phyloP scores from a whole-genome alignment of 2,329 filamentous ascomycete genomes.

The Beauveria sp. region DNA sequence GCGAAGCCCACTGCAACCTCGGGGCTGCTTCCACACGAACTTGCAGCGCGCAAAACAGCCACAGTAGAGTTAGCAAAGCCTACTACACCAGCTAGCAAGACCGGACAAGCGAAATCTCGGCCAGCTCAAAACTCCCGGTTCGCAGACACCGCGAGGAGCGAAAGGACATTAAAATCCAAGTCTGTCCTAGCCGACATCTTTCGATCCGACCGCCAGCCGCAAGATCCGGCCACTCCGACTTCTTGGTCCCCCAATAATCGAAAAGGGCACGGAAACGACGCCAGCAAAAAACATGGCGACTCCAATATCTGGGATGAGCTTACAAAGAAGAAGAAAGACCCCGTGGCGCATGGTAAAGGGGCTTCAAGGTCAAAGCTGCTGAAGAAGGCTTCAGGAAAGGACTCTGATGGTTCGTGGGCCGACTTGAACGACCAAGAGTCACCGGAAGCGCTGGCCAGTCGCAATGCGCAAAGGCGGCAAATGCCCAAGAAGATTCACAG shows the following conservation, averaged over 20 bases:
- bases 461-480: background rate
- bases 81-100: constrained; percentile 10
- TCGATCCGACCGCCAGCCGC: constrained; percentile 8
- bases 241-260: constrained; percentile 1
- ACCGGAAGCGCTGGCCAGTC: background rate
- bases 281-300: constrained; percentile 1
- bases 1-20: constrained; percentile 13
- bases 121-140: constrained; percentile 5
- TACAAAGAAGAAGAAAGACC: constrained; percentile 1
- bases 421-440: constrained; percentile 7
- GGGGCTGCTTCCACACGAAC: constrained; percentile 31
- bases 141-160: background rate
- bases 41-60: constrained; percentile 25
- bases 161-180: constrained; percentile 16
- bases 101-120: background rate
- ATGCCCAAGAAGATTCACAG: constrained; percentile 9
- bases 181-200: constrained; percentile 27
- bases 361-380: background rate
- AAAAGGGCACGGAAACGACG: constrained; percentile 18
- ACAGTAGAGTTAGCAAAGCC: constrained; percentile 11
- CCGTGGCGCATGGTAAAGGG: background rate
- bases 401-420: constrained; percentile 17
- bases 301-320: constrained; percentile 15
- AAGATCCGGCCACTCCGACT: background rate
- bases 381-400: background rate